Conservation (phyloP, 306 rosid genomes). For the Prunus padus region DNA sequence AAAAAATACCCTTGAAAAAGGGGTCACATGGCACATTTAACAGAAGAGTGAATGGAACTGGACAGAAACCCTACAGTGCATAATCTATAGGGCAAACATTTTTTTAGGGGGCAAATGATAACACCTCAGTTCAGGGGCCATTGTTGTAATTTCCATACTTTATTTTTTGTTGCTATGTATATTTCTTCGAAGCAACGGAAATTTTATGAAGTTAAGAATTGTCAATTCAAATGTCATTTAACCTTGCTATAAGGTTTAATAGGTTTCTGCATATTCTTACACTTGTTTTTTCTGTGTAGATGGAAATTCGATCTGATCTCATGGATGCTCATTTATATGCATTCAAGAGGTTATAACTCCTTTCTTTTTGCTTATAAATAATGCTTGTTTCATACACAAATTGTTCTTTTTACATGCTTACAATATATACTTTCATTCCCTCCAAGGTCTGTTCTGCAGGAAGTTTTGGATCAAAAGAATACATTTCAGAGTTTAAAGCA, state of each 20-base stretch:
- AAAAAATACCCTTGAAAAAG: not conserved
- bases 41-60: not conserved
- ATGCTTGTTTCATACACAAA: slow-evolving; percentile 3
- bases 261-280: slow-evolving; percentile 13
- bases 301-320: slow-evolving; percentile 94
- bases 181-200: not conserved
- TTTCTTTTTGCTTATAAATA: slow-evolving; percentile 9
- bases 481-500: slow-evolving; percentile 75
- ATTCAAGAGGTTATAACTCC: slow-evolving; percentile 66
- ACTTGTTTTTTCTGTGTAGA: slow-evolving; percentile 41
- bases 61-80: not conserved
- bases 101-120: not conserved
- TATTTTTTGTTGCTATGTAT: not conserved
- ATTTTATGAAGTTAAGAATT: not conserved
- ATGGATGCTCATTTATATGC: slow-evolving; percentile 98
- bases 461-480: slow-evolving; percentile 70
- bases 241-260: not conserved
- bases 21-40: not conserved
- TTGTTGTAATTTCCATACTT: no score
- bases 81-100: not conserved
- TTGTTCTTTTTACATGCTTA: slow-evolving; percentile 22
- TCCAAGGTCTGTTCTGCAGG: slow-evolving; percentile 80
- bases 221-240: not conserved
- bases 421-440: slow-evolving; percentile 15
- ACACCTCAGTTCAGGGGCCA: not conserved